Conservation (phyloP, 2,329 filamentous ascomycete species). For the Cladosporium halotolerans region DNA sequence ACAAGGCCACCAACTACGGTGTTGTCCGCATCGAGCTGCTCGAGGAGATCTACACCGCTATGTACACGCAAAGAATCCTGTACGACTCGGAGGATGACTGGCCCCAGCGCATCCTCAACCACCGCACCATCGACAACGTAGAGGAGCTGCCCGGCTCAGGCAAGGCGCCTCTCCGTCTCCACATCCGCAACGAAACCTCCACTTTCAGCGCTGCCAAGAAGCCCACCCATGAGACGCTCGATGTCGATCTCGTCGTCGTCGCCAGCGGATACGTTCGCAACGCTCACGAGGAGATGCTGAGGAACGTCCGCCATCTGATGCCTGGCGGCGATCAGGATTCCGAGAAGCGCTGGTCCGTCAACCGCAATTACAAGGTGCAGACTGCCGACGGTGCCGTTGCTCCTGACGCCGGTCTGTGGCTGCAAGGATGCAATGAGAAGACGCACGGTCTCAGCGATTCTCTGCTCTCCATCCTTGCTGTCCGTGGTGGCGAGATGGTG, state of each 20-base stretch:
- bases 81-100: slow-evolving; percentile 66
- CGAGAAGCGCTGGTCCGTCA: slow-evolving; percentile 52
- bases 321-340: slow-evolving; percentile 47
- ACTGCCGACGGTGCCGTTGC: slow-evolving; percentile 64
- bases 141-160: slow-evolving; percentile 21
- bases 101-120: slow-evolving; percentile 73
- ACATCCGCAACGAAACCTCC: slow-evolving; percentile 48
- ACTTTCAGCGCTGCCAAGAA: slow-evolving; percentile 37
- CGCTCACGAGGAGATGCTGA: slow-evolving; percentile 71
- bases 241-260: slow-evolving; percentile 75
- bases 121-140: slow-evolving; percentile 59
- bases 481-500: slow-evolving; percentile 33
- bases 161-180: slow-evolving; percentile 51
- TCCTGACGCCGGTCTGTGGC: slow-evolving; percentile 72
- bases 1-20: slow-evolving; percentile 86
- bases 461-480: slow-evolving; percentile 32
- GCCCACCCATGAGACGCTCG: slow-evolving; percentile 52
- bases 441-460: slow-evolving; percentile 70
- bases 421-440: slow-evolving; percentile 89
- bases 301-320: slow-evolving; percentile 59
- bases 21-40: slow-evolving; percentile 88
- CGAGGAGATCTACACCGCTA: slow-evolving; percentile 77
- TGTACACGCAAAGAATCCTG: slow-evolving; percentile 77
- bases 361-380: slow-evolving; percentile 70
- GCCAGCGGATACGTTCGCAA: slow-evolving; percentile 81